phyloP scores from a whole-genome alignment of 805 yeast genomes.

The Kodamaea hsintzibuensis region DNA sequence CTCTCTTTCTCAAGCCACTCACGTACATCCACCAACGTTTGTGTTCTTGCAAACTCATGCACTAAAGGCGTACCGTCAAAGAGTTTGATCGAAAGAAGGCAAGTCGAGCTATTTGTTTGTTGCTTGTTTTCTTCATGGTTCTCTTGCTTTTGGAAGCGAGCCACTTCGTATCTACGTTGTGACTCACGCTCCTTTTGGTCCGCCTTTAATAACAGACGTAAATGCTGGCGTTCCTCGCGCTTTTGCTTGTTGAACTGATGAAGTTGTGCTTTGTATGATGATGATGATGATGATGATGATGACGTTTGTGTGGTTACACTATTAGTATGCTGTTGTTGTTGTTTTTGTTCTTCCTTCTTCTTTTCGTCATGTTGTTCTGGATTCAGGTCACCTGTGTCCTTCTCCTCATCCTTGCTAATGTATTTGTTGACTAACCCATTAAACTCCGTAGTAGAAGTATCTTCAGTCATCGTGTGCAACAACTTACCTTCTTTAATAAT shows the following conservation, averaged over 20 bases:
- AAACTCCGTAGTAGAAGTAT: conserved; percentile 6
- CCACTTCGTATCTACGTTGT: conserved; percentile 10
- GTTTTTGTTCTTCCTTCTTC: too few relatives aligned
- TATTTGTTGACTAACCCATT: not conserved
- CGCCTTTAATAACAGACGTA: conserved; percentile 50
- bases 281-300: not conserved
- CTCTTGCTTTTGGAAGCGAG: conserved; percentile 16
- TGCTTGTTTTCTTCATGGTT: conserved; percentile 15
- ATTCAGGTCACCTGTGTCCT: not conserved
- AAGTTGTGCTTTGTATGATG: not conserved
- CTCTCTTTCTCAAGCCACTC: conserved; percentile 56
- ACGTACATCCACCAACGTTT: conserved; percentile 59
- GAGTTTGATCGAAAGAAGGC: conserved; percentile 49
- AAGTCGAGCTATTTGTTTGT: conserved; percentile 37
- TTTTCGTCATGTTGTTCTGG: too few relatives aligned
- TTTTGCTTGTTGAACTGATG: conserved; percentile 22
- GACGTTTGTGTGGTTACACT: too few relatives aligned
- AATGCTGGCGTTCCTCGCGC: conserved; percentile 57
- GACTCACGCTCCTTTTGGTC: conserved; percentile 51
- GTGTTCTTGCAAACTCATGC: conserved; percentile 46
- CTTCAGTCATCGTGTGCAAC: conserved; percentile 42
- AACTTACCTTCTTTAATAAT: conserved; percentile 51
- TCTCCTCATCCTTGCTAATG: not conserved
- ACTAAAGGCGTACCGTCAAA: conserved; percentile 65
- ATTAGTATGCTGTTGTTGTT: not conserved